These are phyloP conservation scores for Oryza glaberrima DNA, from an alignment of 176 grass and related monocot species.

Conservation along the genomic window DNA sequence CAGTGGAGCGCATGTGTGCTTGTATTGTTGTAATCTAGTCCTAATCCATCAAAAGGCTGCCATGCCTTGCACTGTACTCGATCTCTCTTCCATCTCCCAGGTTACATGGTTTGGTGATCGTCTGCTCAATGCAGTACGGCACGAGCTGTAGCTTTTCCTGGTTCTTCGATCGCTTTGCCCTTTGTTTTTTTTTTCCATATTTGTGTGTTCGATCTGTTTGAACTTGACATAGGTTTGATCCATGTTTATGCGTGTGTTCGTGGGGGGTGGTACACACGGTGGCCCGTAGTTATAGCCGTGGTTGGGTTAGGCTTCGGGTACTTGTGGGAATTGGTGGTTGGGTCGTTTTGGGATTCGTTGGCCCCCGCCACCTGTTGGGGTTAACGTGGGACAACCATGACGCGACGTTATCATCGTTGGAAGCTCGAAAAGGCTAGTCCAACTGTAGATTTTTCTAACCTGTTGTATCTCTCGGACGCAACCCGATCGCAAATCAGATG, in stretches of 20 bases:
- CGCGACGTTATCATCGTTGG: slow-evolving; percentile 10
- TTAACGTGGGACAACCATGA: slow-evolving; percentile 52
- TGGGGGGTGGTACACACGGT: not conserved
- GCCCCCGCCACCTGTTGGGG: slow-evolving; percentile 32
- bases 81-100: not conserved
- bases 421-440: not conserved
- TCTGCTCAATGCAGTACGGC: not conserved
- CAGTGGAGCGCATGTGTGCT: not conserved
- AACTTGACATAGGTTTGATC: not conserved
- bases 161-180: slow-evolving; percentile 8
- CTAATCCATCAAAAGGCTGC: not conserved
- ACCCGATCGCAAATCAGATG: not conserved
- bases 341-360: slow-evolving; percentile 27
- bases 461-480: not conserved
- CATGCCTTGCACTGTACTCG: not conserved
- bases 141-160: not conserved
- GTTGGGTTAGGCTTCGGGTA: slow-evolving; percentile 1
- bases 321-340: slow-evolving; percentile 28
- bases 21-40: slow-evolving; percentile 36
- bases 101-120: slow-evolving; percentile 26
- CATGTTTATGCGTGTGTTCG: not conserved
- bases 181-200: not conserved
- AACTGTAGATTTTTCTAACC: not conserved
- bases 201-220: not conserved
- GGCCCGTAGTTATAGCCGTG: not conserved